Conservation (phyloP, 2,329 filamentous ascomycete genomes). For the Alternaria sp. region DNA sequence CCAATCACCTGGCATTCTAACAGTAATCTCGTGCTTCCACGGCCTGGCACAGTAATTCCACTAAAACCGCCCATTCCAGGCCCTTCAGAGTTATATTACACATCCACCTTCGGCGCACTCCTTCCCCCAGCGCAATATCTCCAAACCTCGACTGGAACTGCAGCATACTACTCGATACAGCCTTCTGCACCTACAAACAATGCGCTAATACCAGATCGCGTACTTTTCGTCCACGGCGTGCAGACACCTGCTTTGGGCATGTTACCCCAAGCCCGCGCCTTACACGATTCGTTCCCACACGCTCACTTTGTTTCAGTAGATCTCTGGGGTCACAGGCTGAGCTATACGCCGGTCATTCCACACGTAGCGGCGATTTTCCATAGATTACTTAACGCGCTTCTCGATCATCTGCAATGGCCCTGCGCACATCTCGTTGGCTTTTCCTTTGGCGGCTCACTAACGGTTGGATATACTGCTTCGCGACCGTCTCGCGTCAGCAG, state of each 20-base stretch:
- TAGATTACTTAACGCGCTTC: slow-evolving; percentile 50
- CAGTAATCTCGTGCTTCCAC: slow-evolving; percentile 34
- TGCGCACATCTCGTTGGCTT: slow-evolving; percentile 59
- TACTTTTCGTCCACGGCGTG: slow-evolving; percentile 62
- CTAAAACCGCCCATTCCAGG: slow-evolving; percentile 43
- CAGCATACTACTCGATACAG: slow-evolving; percentile 54
- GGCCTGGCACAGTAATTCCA: slow-evolving; percentile 26
- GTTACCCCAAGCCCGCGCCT: slow-evolving; percentile 52
- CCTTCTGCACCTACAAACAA: slow-evolving; percentile 50
- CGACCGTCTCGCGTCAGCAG: slow-evolving; percentile 44
- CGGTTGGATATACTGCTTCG: slow-evolving; percentile 51
- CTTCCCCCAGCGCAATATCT: slow-evolving; percentile 53
- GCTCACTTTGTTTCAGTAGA: slow-evolving; percentile 58
- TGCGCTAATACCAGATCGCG: slow-evolving; percentile 27
- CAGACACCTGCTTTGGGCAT: slow-evolving; percentile 62
- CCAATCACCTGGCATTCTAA: no score
- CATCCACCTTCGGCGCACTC: slow-evolving; percentile 50
- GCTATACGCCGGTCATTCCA: slow-evolving; percentile 56
- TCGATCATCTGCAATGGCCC: slow-evolving; percentile 55
- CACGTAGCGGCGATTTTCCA: slow-evolving; percentile 58
- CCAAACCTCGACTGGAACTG: slow-evolving; percentile 44
- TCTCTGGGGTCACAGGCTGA: slow-evolving; percentile 64
- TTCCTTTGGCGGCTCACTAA: slow-evolving; percentile 59
- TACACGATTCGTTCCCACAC: slow-evolving; percentile 50
- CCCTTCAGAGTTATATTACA: slow-evolving; percentile 52